Base-by-base conservation (phyloP, 2,329 filamentous ascomycete species). In the Cercospora canescens region DNA sequence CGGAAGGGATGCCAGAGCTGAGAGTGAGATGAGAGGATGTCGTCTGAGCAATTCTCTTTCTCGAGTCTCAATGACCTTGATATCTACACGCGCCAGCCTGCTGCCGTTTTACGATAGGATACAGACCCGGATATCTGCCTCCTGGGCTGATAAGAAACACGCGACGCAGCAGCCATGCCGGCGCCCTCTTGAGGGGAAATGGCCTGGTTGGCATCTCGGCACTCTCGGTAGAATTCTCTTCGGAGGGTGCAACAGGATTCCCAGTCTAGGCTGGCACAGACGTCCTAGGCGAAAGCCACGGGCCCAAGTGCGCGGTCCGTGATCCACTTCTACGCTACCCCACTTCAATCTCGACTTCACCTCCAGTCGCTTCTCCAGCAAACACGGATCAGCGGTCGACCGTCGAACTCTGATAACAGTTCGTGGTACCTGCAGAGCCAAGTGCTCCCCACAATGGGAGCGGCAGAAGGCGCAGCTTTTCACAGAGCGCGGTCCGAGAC, bases 351-450 rank as follows among this genome's bases (percentile, higher is more conserved):
- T 58, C 11, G 34, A 59, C 35, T 62, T 56, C 52, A 56, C 54
- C 63, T 59, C 62, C 48, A 48, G 18, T 67, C 34, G 18, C 39
- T 57, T 26, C 61, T 45, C 48, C 34, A 45, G 52, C 34, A 21
- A 18, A 52, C 59, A 37, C n/a, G 59, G 57, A 48, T 39, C 26
- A 39, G 26, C 57, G 59, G 34, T 39, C 52, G 41, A 60, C 58
- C 54, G 59, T 34, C 60, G 61, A 67, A 67, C 62, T 67, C 65
- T 65, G 65, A 67, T 67, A 65, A 59, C 60, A 60, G 54, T 24
- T 34, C 18, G 32, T 52, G 30, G 65, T 65, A 54, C 62, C 58
- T 67, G 62, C 65, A 62, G 65, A n/a, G 62, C 57, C 58, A 59
- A 64, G 65, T 32, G 26, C 37, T 35, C 26, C 54, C 28, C 30